phyloP scores from a whole-genome alignment of 2,329 filamentous ascomycete species.

The Cadophora gregata region DNA sequence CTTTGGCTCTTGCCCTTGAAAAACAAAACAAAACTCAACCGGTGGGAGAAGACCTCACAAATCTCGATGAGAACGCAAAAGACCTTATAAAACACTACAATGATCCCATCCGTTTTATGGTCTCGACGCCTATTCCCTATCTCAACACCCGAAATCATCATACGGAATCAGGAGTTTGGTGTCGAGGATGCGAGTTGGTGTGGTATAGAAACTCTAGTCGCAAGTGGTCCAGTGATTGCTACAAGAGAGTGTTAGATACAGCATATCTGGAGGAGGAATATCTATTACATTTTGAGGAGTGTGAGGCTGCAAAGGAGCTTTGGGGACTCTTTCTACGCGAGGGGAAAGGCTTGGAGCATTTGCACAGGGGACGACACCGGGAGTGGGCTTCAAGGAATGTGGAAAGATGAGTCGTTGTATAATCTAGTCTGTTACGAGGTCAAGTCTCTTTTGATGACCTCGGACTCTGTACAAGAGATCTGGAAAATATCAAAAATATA shows the following conservation, averaged over 20 bases:
- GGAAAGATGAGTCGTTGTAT: too few relatives aligned
- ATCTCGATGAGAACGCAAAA: slow-evolving; percentile 1
- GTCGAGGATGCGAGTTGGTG: neutral
- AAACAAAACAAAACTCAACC: neutral
- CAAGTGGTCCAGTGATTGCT: neutral
- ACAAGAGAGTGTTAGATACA: slow-evolving; percentile 15
- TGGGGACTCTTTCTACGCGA: slow-evolving; percentile 8
- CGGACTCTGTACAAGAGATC: too few relatives aligned
- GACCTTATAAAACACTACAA: neutral
- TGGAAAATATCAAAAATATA: too few relatives aligned
- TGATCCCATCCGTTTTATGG: neutral
- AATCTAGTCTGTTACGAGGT: neutral
- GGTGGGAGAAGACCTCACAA: neutral
- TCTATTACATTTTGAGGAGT: slow-evolving; percentile 5
- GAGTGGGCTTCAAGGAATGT: neutral
- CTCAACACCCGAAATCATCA: neutral
- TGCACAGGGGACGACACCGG: slow-evolving; percentile 2
- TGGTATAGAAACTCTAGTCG: neutral
- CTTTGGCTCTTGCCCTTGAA: slow-evolving; percentile 1
- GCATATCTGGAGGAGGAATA: slow-evolving; percentile 18
- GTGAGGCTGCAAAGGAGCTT: slow-evolving; percentile 7
- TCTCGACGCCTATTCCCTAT: slow-evolving; percentile 2
- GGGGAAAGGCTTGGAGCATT: slow-evolving; percentile 9
- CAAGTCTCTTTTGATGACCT: neutral
- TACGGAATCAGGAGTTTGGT: neutral